These are phyloP conservation scores for Prunus yedoensis DNA, from an alignment of 331 rosid genomes.

Conservation along the genomic window DNA sequence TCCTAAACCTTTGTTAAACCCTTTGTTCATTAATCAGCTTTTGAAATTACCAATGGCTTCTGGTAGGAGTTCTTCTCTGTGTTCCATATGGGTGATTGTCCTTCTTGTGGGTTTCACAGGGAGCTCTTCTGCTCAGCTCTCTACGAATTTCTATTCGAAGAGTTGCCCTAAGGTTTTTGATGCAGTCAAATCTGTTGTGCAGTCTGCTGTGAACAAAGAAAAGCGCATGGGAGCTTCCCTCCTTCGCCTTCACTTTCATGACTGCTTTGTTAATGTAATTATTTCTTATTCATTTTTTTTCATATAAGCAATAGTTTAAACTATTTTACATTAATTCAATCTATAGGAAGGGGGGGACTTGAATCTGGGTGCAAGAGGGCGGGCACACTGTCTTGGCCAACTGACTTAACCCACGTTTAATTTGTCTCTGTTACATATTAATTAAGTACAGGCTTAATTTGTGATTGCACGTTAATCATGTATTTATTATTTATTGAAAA, in stretches of 20 bases:
- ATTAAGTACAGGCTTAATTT: no score
- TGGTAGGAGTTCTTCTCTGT: slow-evolving; percentile 12
- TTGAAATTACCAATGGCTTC: slow-evolving; percentile 33
- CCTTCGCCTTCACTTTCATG: slow-evolving; percentile 72
- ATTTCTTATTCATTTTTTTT: neutral
- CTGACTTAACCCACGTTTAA: no score
- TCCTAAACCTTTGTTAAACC: neutral
- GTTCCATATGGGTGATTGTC: neutral
- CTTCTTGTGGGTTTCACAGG: slow-evolving; percentile 33
- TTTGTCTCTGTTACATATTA: no score
- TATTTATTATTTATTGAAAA: no score
- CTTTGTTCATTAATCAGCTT: neutral
- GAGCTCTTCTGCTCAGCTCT: slow-evolving; percentile 45
- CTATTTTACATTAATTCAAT: no score
- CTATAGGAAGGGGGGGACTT: no score
- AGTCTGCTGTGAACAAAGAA: slow-evolving; percentile 47
- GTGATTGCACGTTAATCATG: no score
- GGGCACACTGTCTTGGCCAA: no score
- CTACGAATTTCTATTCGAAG: slow-evolving; percentile 36
- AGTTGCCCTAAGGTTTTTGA: slow-evolving; percentile 50
- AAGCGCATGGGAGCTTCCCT: slow-evolving; percentile 73
- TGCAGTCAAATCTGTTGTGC: slow-evolving; percentile 42
- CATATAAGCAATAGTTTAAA: neutral
- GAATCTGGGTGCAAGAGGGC: no score
- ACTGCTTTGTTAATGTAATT: slow-evolving; percentile 64